Conservation (phyloP, 257 asterid species). For the Fraxinus anomala region DNA sequence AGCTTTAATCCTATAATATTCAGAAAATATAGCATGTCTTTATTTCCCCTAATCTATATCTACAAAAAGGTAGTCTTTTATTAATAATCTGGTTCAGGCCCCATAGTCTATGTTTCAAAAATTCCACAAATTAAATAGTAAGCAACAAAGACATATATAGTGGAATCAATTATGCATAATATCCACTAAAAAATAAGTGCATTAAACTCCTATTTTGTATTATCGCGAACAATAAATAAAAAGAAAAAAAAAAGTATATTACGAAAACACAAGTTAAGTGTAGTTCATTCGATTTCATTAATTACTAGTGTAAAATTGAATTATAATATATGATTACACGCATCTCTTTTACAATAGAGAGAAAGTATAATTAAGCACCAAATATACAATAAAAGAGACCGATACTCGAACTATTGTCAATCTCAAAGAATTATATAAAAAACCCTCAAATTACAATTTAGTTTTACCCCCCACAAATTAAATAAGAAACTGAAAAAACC, state of each 20-base stretch:
- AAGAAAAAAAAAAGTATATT: too few relatives aligned
- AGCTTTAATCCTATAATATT: constrained; percentile 26
- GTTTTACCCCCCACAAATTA: constrained; percentile 22
- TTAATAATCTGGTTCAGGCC: constrained; percentile 60
- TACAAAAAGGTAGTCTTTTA: constrained; percentile 35
- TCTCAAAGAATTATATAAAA: constrained; percentile 35
- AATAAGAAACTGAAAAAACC: constrained; percentile 6
- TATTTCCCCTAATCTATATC: constrained; percentile 40
- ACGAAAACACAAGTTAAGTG: too few relatives aligned
- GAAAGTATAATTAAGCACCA: too few relatives aligned
- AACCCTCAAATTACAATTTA: constrained; percentile 31
- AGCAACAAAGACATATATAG: constrained; percentile 72
- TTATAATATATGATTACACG: too few relatives aligned
- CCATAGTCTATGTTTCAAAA: constrained; percentile 61
- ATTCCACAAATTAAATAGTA: constrained; percentile 60
- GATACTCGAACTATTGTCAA: constrained; percentile 6
- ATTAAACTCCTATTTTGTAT: not conserved
- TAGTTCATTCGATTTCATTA: too few relatives aligned
- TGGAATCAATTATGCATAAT: constrained; percentile 72
- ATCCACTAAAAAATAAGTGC: constrained; percentile 14
- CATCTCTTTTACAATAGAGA: too few relatives aligned
- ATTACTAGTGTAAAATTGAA: too few relatives aligned
- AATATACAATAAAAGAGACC: not conserved
- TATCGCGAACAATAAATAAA: too few relatives aligned
- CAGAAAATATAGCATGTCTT: constrained; percentile 43